These are phyloP conservation scores for Thielaviopsis cerberus DNA, from an alignment of 2,329 filamentous ascomycete genomes.

Conservation along the genomic window DNA sequence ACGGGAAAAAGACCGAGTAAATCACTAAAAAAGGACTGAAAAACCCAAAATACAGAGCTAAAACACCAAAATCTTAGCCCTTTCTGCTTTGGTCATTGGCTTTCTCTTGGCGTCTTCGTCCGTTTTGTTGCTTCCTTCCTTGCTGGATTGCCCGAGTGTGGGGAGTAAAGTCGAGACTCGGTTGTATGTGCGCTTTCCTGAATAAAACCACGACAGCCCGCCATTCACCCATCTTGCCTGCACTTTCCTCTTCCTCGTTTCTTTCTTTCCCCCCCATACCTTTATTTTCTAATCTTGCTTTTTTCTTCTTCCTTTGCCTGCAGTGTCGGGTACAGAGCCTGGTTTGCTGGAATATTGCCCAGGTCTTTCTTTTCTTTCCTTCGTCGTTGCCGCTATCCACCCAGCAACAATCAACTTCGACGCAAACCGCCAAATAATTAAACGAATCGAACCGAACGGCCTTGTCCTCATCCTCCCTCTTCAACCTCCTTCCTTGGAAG, in stretches of 20 bases:
- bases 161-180: not conserved
- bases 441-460: slow-evolving; percentile 1
- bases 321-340: slow-evolving; percentile 1
- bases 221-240: not conserved
- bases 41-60: not conserved
- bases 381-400: not conserved
- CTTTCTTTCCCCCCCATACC: not conserved
- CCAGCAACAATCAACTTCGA: not conserved
- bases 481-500: slow-evolving; percentile 1
- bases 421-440: not conserved
- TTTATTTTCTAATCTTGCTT: not conserved
- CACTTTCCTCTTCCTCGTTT: not conserved
- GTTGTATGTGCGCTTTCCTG: not conserved
- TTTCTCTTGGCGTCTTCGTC: not conserved
- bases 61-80: not conserved
- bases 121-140: not conserved
- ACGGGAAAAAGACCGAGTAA: not conserved
- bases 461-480: not conserved
- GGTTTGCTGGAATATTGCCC: slow-evolving; percentile 12
- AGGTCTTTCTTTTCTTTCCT: slow-evolving; percentile 2
- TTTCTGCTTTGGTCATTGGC: not conserved
- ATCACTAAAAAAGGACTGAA: not conserved
- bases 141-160: not conserved
- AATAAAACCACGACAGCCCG: not conserved
- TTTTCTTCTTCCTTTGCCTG: not conserved